Base-by-base conservation (phyloP, 495 filamentous ascomycete species). In the Entonaema liquescens region DNA sequence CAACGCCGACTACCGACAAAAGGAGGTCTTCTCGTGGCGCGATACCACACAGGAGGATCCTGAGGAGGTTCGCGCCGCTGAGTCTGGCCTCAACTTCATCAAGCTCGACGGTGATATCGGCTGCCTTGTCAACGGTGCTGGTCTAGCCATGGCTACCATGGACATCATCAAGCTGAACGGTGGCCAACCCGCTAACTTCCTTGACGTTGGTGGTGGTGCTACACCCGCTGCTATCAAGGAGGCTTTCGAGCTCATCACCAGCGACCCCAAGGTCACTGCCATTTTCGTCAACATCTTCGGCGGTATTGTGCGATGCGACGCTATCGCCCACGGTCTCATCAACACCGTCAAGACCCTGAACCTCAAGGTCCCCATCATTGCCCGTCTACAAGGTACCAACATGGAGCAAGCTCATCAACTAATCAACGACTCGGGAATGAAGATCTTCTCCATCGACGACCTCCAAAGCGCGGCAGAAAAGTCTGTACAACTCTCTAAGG, bases 161-260 rank as follows among this genome's bases (percentile, higher is more conserved):
- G 95, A 99, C 82, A 98, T 99, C 83, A 99, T 99, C 88, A 99
- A 99, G 88, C 89, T 99, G 28, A 99, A 99, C 84, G 95, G 95
- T 76, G 95, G 95, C 58, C 86, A 87, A 76, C 95, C 95, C 59
- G 95, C 95, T 65, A 99, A 99, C 87, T 99, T 99, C 91, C 87
- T 99, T 65, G 95, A 99, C 79, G 96, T 98, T 69, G 95, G 95
- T 71, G 95, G 95, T 79, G 95, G 95, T 84, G 95, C 95, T 68
- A 99, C 95, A 61, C 93, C 95, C 12, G 91, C 93, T 73, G 95
- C 95, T 68, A 99, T 99, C 84, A 93, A 95, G 86, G 89, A 93
- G 81, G 95, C 95, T 65, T 99, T 99, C 79, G 93, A 95, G 80
- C 90, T 99, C 74, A 99, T 99, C 86, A 99, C 95, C 67, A 94